Evolutionary conservation across 352 stramenopile species (phyloP).

Genomic region (Globisporangium radiosum): DNA sequence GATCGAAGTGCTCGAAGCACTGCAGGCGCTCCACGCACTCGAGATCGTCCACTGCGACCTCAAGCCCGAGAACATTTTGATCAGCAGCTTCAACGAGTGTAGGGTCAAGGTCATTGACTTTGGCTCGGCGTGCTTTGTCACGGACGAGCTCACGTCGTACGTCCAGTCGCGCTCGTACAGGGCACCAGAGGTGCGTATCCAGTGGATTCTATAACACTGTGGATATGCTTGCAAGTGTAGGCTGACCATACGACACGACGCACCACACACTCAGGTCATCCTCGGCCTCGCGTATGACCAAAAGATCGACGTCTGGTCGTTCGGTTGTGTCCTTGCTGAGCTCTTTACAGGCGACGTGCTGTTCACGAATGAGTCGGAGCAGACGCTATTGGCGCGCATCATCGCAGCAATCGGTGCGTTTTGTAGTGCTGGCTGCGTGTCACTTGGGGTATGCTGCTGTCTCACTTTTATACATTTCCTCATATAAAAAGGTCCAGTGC

Average conservation of each 20-base stretch:
- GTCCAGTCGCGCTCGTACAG: slow-evolving; percentile 98
- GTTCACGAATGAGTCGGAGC: slow-evolving; percentile 84
- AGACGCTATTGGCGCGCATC: slow-evolving; percentile 92
- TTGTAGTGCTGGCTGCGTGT: no score
- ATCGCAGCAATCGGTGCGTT: slow-evolving; percentile 55
- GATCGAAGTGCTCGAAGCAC: slow-evolving; percentile 91
- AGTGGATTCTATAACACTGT: no score
- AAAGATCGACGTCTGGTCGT: slow-evolving; percentile 88
- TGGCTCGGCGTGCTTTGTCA: slow-evolving; percentile 93
- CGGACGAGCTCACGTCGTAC: slow-evolving; percentile 95
- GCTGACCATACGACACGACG: no score
- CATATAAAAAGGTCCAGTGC: slow-evolving; percentile 42
- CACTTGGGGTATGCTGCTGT: no score
- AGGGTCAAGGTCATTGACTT: slow-evolving; percentile 98
- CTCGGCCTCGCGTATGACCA: slow-evolving; percentile 89
- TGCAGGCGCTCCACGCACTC: slow-evolving; percentile 85
- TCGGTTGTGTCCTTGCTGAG: slow-evolving; percentile 85
- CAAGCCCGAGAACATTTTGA: slow-evolving; percentile 97
- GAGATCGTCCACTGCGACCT: slow-evolving; percentile 97
- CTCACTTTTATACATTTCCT: no score
- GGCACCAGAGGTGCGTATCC: slow-evolving; percentile 86
- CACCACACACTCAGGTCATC: slow-evolving; percentile 72
- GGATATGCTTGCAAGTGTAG: slow-evolving; percentile 18
- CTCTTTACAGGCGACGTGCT: slow-evolving; percentile 85
- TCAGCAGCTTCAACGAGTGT: slow-evolving; percentile 85